Base-by-base conservation (phyloP, 306 rosid genomes). In the Herpetospermum pedunculosum region DNA sequence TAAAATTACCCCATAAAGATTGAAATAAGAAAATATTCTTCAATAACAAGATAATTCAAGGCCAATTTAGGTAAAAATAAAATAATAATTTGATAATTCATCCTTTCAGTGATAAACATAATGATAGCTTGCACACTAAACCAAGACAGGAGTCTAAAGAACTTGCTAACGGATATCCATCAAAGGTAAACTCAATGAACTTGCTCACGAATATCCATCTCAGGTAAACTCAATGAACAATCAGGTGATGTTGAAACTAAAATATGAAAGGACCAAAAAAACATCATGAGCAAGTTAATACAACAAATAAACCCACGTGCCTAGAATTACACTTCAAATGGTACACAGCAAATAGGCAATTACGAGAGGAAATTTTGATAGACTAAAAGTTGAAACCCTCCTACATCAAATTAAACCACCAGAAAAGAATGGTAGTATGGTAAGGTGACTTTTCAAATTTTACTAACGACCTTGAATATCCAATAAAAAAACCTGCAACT, bases 401-500 rank as follows among this genome's bases (percentile, higher is more conserved):
- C 57, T 26, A 67, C 11, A 25, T 68, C 73, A 63, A 8, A 63
- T 48, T 50, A 60, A 70, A 70, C 44, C 63, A 50, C 78, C 58
- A 65, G 40, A 67, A 65, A 54, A 16, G 40, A 12, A 65, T 9
- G 62, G 8, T 35, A 21, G 47, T 25, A 67, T 19, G 67, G 49
- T 18, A 65, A 16, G 18, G 29, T 40, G 74, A 65, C 43, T 40
- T 75, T 70, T 52, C 21, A 8, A 48, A 28, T 59, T 48, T 49
- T 59, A 30, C 72, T 29, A 67, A 70, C 53, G 77, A 72, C 86
- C 85, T 75, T 35, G 64, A 30, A 78, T 49, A 55, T 79, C 80
- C 62, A 82, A 80, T 54, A 77, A 74, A 68, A 46, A 79, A 75
- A 62, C 81, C 81, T 75, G 77, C 34, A 75, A 82, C 90, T 77